Evolutionary conservation across 2,329 filamentous ascomycete species (phyloP).

Genomic region (Plenodomus tracheiphilus): DNA sequence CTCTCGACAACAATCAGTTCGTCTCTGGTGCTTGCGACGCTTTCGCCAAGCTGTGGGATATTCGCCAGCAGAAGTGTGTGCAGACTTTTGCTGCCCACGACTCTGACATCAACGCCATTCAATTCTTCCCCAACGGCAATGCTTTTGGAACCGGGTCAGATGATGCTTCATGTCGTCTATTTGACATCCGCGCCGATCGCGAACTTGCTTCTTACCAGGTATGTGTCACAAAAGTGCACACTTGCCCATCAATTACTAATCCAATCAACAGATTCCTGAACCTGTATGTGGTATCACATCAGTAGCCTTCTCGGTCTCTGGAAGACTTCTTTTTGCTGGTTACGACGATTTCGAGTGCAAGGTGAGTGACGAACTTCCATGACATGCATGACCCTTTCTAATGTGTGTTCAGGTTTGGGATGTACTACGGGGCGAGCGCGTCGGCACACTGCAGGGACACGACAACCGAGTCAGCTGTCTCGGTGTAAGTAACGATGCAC

Average conservation of each 20-base stretch:
- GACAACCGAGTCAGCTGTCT: constrained; percentile 99
- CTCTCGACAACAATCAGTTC: constrained; percentile 98
- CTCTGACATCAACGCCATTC: constrained; percentile 98
- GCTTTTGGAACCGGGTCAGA: constrained; percentile 98
- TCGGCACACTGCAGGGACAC: constrained; percentile 93
- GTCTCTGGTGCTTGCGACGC: constrained; percentile 99
- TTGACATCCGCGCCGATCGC: constrained; percentile 95
- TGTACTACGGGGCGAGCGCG: constrained; percentile 92
- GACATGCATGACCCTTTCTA: constrained; percentile 9
- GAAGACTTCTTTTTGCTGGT: constrained; percentile 90
- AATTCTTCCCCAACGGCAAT: constrained; percentile 98
- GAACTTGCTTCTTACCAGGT: constrained; percentile 67
- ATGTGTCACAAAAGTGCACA: neutral
- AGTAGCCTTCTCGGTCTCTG: constrained; percentile 95
- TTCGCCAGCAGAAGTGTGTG: constrained; percentile 94
- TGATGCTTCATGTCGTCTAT: constrained; percentile 94
- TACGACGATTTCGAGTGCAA: constrained; percentile 99
- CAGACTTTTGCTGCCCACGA: constrained; percentile 99
- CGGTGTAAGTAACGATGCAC: constrained; percentile 97
- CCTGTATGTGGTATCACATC: constrained; percentile 98
- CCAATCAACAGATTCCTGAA: constrained; percentile 78
- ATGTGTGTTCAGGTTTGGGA: constrained; percentile 82
- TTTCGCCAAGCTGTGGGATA: constrained; percentile 98
- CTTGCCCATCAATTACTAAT: constrained; percentile 29
- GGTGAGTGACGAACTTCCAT: constrained; percentile 58